Conservation (phyloP, 1,284 basidiomycete genomes). For the Marasmius fiardii region DNA sequence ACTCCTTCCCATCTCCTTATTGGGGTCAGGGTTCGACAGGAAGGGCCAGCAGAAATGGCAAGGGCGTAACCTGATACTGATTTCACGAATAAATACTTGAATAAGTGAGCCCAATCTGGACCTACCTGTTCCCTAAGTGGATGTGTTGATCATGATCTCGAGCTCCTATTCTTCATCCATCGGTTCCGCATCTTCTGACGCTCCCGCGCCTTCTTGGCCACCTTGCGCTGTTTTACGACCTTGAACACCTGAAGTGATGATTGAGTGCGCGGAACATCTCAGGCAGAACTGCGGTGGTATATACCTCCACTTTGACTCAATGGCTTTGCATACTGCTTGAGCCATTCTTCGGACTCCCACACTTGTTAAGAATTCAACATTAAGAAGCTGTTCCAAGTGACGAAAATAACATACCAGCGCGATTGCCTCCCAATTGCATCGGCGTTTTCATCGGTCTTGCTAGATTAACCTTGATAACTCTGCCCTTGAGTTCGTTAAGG, state of each 20-base stretch:
- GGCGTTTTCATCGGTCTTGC: constrained; percentile 70
- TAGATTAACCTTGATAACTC: constrained; percentile 74
- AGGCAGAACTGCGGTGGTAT: constrained; percentile 18
- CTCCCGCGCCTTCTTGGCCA: constrained; percentile 27
- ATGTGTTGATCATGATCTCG: neutral
- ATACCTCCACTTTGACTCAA: constrained; percentile 67
- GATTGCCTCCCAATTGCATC: constrained; percentile 62
- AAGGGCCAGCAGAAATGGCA: too few relatives aligned
- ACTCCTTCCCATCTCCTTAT: too few relatives aligned
- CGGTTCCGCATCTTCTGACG: constrained; percentile 38
- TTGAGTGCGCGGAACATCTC: constrained; percentile 12
- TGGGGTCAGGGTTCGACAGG: too few relatives aligned
- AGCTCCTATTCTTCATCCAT: constrained; percentile 58
- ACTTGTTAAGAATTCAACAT: constrained; percentile 39
- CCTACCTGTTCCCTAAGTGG: neutral
- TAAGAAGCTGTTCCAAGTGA: constrained; percentile 3
- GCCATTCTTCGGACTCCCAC: constrained; percentile 86
- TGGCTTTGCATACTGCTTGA: constrained; percentile 69
- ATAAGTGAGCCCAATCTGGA: neutral
- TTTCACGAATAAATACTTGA: too few relatives aligned
- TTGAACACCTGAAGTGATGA: constrained; percentile 47
- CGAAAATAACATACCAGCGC: constrained; percentile 56
- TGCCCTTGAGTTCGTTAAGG: constrained; percentile 72
- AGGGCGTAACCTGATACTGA: too few relatives aligned
- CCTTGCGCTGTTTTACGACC: constrained; percentile 34